Evolutionary conservation across 225 moss, liverwort and hornwort genomes (phyloP).

Genomic region (Antitrichia curtipendula): DNA sequence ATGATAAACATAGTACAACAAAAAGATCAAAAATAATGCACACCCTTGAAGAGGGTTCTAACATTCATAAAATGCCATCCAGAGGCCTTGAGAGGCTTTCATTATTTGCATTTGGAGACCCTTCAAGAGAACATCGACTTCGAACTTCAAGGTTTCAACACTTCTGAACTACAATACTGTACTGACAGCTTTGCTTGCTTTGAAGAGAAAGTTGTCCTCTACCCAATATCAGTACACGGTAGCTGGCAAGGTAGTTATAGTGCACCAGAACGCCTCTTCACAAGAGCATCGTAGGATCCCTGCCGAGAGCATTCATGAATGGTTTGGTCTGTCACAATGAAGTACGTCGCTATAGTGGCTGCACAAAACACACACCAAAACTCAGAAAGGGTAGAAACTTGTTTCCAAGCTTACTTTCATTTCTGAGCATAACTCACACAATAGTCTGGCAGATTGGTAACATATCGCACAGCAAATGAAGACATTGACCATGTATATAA

Average conservation of each 20-base stretch:
- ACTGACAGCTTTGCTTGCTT: neutral
- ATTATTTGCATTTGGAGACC: neutral
- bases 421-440: neutral
- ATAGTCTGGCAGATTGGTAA: neutral
- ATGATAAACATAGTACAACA: neutral
- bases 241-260: neutral
- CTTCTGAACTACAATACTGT: neutral
- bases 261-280: conserved; percentile 35
- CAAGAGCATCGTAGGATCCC: conserved; percentile 59
- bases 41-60: neutral
- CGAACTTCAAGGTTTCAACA: neutral
- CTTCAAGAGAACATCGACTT: neutral
- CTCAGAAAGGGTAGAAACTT: neutral
- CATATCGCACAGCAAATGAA: neutral
- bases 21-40: neutral
- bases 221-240: neutral
- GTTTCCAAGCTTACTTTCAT: neutral
- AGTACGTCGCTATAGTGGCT: conserved; percentile 79
- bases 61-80: neutral
- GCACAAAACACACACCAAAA: conserved; percentile 9
- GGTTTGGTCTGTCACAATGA: conserved; percentile 65
- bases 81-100: neutral
- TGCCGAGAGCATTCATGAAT: conserved; percentile 81
- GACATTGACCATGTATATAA: neutral
- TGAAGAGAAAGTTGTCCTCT: neutral